A percentile compares a stretch with the other conserved stretches of the same genome.
These are phyloP conservation scores for Trichoderma gracile DNA, from an alignment of 2,329 filamentous ascomycete genomes.

Conservation along the genomic window DNA sequence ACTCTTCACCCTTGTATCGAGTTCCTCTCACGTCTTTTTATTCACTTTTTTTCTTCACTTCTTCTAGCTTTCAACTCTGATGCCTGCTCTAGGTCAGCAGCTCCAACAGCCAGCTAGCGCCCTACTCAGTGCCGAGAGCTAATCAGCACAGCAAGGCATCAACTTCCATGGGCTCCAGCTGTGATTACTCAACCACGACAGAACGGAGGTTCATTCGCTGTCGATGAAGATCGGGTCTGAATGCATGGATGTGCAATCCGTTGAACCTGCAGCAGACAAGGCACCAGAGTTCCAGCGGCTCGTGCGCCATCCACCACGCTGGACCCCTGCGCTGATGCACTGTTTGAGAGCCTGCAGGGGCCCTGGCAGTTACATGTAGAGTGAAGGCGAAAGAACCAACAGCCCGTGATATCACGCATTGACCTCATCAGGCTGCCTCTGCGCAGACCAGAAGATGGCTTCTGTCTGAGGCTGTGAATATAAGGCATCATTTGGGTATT, in stretches of 20 bases:
- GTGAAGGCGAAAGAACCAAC: not conserved
- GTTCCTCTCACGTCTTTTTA: too few species aligned
- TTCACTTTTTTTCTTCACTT: not conserved
- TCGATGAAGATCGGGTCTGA: too few species aligned
- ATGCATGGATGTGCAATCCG: too few species aligned
- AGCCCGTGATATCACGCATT: constrained; percentile 14
- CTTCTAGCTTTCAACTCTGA: not conserved
- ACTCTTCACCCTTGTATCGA: too few species aligned
- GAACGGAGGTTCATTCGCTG: too few species aligned
- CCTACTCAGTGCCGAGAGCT: not conserved
- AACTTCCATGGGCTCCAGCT: not conserved
- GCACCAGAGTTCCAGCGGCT: constrained; percentile 9
- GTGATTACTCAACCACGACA: not conserved
- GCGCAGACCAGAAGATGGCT: too few species aligned
- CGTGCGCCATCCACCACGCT: constrained; percentile 5
- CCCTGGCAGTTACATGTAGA: constrained; percentile 11
- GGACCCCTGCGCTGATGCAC: constrained; percentile 21
- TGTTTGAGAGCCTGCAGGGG: constrained; percentile 22
- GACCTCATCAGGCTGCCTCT: constrained; percentile 1
- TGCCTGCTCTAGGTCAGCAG: constrained; percentile 7
- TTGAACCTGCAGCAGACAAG: not conserved
- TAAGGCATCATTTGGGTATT: too few species aligned
- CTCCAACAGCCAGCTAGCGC: constrained; percentile 10
- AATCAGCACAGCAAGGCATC: not conserved
- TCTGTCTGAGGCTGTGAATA: too few species aligned